Base-by-base conservation (phyloP, 768 basidiomycete genomes). In the Lactarius hengduanensis region DNA sequence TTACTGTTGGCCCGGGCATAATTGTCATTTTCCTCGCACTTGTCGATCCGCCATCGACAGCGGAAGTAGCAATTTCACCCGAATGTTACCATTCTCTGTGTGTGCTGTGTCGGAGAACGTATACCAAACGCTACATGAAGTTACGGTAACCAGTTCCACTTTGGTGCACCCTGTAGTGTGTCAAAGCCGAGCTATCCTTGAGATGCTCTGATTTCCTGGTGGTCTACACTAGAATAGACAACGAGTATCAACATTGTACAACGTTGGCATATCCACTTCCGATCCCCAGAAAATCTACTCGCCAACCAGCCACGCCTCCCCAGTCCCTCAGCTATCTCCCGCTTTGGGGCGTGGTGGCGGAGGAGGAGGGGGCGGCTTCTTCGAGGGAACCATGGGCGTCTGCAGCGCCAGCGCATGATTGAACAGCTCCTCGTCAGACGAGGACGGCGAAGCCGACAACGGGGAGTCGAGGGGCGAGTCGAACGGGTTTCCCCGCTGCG, bases 401-500 rank as follows among this genome's bases (percentile, higher is more conserved):
- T 87, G 91, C 59, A 92, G 74, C n/a, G 85, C 79, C 47, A 88
- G 78, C 7, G 90, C 91, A 71, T 90, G 83, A 77, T 92, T 71
- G 68, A 71, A 94, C 22, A 94, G 78, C 72, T 93, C 91, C 73
- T 94, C 92, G 69, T 94, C 92, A 2, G 90, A 91, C 9, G 90
- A 89, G 9, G 92, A 90, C 8, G 90, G 89, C 4, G 88, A 91
- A 3, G 88, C 87, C 16, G 90, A 89, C 40, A 86, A 70, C 7
- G 88, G 82, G 0, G 90, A 90, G 53, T 85, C 84, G 57, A 75
- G 75, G 2, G 85, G 82, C 28, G 88, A 89, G 70, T 91, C 89
- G 71, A 93, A 94, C 1, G 93, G 92, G 73, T 94, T 93, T 63
- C 73, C 56, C 18, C 74, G 68, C 22, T 70, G 70, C 4, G 58